These are phyloP conservation scores for Rhazya stricta DNA, from an alignment of 257 asterid genomes.

Conservation along the genomic window DNA sequence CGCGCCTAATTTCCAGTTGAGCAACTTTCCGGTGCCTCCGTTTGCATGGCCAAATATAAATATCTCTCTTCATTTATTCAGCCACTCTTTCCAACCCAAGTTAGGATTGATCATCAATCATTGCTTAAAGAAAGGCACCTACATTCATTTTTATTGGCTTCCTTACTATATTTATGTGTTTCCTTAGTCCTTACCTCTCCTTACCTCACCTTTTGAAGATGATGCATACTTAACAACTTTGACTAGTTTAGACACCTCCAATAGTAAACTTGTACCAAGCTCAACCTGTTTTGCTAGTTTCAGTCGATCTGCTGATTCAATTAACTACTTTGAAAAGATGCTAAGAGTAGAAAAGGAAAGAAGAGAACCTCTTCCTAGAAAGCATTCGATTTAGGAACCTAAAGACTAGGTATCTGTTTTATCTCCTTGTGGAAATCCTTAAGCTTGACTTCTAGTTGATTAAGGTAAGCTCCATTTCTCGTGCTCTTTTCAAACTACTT, in stretches of 20 bases:
- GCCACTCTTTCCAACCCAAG: neutral
- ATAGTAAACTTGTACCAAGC: neutral
- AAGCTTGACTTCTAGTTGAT: neutral
- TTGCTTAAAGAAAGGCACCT: no score
- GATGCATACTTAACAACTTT: neutral
- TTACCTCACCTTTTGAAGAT: neutral
- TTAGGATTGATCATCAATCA: neutral
- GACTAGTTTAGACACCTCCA: neutral
- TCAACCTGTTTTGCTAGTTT: neutral
- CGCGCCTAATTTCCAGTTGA: neutral
- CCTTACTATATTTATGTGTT: neutral
- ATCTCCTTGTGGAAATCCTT: neutral
- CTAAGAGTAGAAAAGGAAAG: neutral
- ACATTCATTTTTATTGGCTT: no score
- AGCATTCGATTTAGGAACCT: neutral
- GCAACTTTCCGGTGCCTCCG: neutral
- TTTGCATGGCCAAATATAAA: neutral
- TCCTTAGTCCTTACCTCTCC: neutral
- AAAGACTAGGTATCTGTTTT: neutral
- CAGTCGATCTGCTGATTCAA: neutral
- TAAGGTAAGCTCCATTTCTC: neutral
- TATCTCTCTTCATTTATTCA: neutral
- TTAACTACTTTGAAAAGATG: neutral
- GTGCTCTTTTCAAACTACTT: neutral
- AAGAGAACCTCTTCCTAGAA: neutral